Evolutionary conservation across 2,329 filamentous ascomycete species (phyloP), one percentile per base, ranked within the genome.

Genomic region (Sporothrix brunneoviolacea): DNA sequence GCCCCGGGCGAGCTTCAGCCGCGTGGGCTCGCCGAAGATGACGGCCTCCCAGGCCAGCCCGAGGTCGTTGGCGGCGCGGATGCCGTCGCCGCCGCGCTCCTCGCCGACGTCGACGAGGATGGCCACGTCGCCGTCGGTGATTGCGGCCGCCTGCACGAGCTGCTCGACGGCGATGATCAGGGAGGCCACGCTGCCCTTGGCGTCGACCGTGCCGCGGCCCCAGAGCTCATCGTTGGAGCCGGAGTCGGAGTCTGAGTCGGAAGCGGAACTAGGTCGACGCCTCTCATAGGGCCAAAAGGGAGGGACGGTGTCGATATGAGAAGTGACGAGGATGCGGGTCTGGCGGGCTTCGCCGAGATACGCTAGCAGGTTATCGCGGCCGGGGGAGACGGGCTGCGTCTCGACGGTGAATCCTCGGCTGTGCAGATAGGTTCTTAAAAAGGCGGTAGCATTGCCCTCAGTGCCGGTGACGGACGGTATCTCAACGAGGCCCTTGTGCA

Each of bases 21-120:
- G 22, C 1, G 49, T 51, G 19, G 49, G 49, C 36, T 51, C 49
- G n/a, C 49, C 49, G 12, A 51, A 51, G 3, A 51, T 9, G 21
- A 36, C 49, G 4, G 42, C 37, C 28, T 46, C 28, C 42, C 10
- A 8, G 36, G 27, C 22, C 36, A 35, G 3, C 40, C 27, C 24
- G 5, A 6, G 6, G 3, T 37, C 16, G 28, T 51, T 47, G 28
- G 42, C 49, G 1, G 41, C 36, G 2, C 36, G 49, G 8, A 51
- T 51, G 5, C 49, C 49, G 19, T 41, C 36, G 8, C 49, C 49
- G 18, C 49, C 42, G 10, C 27, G 15, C 13, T 51, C 49, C 37
- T 51, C 49, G 36, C 49, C 49, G n/a, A 51, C 49, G 10, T 28
- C 49, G 3, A 41, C n/a, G 5, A 51, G 30, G 8, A 51, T 9